Conservation (phyloP, 2,329 filamentous ascomycete genomes). For the Mycosphaerelloides madeirae region DNA sequence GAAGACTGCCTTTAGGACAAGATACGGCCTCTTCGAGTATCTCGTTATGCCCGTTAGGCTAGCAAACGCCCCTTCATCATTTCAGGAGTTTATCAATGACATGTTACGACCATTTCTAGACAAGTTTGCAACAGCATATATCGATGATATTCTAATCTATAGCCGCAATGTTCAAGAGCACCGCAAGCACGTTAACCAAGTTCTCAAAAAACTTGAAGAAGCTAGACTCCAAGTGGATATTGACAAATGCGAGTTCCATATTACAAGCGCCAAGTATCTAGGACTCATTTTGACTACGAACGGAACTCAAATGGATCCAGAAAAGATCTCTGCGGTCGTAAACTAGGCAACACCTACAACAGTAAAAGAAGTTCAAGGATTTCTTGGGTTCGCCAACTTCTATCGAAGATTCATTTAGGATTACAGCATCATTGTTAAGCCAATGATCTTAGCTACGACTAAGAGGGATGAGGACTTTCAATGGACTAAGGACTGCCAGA, state of each 20-base stretch:
- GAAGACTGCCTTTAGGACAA: conserved; percentile 2
- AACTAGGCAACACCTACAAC: not conserved
- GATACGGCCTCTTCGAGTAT: conserved; percentile 1
- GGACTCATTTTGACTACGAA: conserved; percentile 23
- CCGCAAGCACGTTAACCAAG: conserved; percentile 19
- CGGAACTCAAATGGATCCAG: conserved; percentile 19
- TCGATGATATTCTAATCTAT: conserved; percentile 32
- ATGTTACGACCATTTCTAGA: conserved; percentile 23
- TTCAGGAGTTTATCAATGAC: not conserved
- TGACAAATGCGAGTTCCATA: conserved; percentile 8
- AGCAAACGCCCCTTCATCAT: not conserved
- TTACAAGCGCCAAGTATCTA: conserved; percentile 27
- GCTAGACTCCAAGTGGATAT: conserved; percentile 11
- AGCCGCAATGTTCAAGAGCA: conserved; percentile 24
- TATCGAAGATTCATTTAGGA: conserved; percentile 2
- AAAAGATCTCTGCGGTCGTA: conserved; percentile 5
- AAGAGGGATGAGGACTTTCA: not conserved
- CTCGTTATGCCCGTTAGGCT: not conserved
- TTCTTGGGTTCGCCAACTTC: conserved; percentile 7
- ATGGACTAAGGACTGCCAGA: not conserved
- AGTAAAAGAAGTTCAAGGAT: conserved; percentile 4
- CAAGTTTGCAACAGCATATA: conserved; percentile 19
- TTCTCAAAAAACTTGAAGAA: conserved; percentile 23
- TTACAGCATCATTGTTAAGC: not conserved
- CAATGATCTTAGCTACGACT: not conserved